Evolutionary conservation across 306 rosid genomes (phyloP), one percentile per base, ranked within the genome.

Genomic region (Rosa chinensis): DNA sequence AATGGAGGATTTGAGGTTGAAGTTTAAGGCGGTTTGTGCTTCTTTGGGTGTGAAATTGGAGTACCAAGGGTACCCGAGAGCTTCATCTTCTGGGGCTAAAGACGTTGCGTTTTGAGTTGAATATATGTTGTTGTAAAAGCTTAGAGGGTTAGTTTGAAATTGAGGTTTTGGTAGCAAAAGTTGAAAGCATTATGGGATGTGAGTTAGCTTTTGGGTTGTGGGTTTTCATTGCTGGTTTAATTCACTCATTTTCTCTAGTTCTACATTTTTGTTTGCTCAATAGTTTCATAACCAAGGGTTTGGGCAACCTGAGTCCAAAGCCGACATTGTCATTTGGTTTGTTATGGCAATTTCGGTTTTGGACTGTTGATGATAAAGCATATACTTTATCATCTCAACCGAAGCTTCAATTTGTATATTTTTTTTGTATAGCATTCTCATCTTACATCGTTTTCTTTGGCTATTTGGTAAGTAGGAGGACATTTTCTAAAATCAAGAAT

Each of bases 21-120:
- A 95, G 86, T 91, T 92, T 78, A 88, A 84, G 88, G 86, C 86
- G 18, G 78, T 87, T 53, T 90, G 80, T 80, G 89, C 92, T 40
- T 87, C 91, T 1, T 74, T 93, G 84, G 94, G 87, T 32, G 89
- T 89, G 80, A 95, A 85, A 86, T 86, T 90, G 82, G 91, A 89
- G 77, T 89, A 90, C 35, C 55, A 76, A 48, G 98, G 92, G 49
- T 88, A 89, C 68, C 94, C 90, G 0, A 88, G 81, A 68, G 74
- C 85, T 6, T 73, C 85, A 58, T 56, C 81, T 56, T 56, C 80
- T 0, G 91, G 87, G 45, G 82, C 88, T 42, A 80, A 74, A 37
- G 84, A 85, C 78, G 66, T 77, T 45, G 84, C 82, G 49, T 91
- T 87, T 88, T 93, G 80, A 84, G 50, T 35, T 42, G 75, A 42